Evolutionary conservation across 2,329 filamentous ascomycete species (phyloP), one percentile per base, ranked within the genome.

Genomic region (Fusarium goolgardi): DNA sequence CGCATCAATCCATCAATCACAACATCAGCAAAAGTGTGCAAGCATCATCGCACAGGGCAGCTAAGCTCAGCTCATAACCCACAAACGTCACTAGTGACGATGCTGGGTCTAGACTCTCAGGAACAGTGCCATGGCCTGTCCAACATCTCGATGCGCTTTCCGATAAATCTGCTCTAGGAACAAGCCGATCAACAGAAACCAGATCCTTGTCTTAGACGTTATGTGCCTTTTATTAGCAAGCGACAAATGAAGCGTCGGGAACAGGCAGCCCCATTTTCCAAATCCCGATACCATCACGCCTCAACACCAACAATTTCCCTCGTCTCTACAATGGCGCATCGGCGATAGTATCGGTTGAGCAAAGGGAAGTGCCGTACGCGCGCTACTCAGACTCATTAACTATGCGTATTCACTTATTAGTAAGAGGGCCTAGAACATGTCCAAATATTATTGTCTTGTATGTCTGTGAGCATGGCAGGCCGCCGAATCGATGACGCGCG

Each of bases 231-330:
- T 18, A 29, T 51, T 11, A 27, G 44, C 59, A 39, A 50, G 25
- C 44, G 44, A 59, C 44, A 66, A 54, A 50, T 50, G 29, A 31
- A 44, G 21, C 37, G 44, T 54, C 43, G 61, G 37, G 51, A 61
- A 47, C n/a, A 20, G 34, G 40, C 47, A 59, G 43, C 45, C 44
- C 34, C 57, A n/a, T 57, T 51, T 20, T 15, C 31, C 34, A 39
- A 45, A 58, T 52, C 35, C 32, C n/a, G 40, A 39, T 58, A 16
- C 25, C 8, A 69, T 69, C 65, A 56, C 56, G 39, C 49, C 65
- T 62, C 50, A 69, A 69, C 65, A 69, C 61, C 65, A 69, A 44
- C 37, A 40, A 62, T 39, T 31, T 35, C 31, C 45, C 52, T 53
- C 37, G 39, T 41, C 43, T 27, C 25, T 40, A 25, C 34, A 34